These are phyloP conservation scores for Saccharomycopsis fodiens DNA, from an alignment of 805 yeast genomes.

Conservation along the genomic window DNA sequence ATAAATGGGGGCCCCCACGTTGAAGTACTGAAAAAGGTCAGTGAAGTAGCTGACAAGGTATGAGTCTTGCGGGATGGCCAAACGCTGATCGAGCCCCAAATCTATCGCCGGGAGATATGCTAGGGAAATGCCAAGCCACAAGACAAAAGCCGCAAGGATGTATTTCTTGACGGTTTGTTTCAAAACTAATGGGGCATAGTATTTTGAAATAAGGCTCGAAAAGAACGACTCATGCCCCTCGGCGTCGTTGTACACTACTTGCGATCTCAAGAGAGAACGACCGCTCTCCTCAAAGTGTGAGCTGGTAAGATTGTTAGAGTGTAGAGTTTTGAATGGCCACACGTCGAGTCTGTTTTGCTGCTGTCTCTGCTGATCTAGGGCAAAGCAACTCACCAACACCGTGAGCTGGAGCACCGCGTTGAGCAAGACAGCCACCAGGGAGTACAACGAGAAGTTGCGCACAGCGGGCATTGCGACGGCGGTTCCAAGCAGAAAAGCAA, in stretches of 20 bases:
- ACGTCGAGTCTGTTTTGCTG: conserved; percentile 55
- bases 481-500: conserved; percentile 73
- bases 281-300: conserved; percentile 10
- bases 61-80: conserved; percentile 80
- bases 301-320: background rate
- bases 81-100: conserved; percentile 82
- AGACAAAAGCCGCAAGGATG: conserved; percentile 46
- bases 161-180: conserved; percentile 37
- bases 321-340: conserved; percentile 44
- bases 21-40: conserved; percentile 63
- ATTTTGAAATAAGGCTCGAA: conserved; percentile 35
- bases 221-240: conserved; percentile 25
- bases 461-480: conserved; percentile 94
- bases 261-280: conserved; percentile 7
- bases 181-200: conserved; percentile 56
- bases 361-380: conserved; percentile 56
- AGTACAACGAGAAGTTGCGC: conserved; percentile 82
- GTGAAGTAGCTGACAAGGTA: conserved; percentile 75
- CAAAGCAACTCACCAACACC: conserved; percentile 63
- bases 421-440: conserved; percentile 76
- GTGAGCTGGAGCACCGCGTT: conserved; percentile 78
- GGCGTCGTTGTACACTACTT: conserved; percentile 3
- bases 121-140: conserved; percentile 63
- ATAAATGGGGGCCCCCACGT: conserved; percentile 89
- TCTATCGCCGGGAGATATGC: conserved; percentile 60